Evolutionary conservation across 305 asterid species (phyloP), one percentile per base, ranked within the genome.

Genomic region (Galium porrigens): DNA sequence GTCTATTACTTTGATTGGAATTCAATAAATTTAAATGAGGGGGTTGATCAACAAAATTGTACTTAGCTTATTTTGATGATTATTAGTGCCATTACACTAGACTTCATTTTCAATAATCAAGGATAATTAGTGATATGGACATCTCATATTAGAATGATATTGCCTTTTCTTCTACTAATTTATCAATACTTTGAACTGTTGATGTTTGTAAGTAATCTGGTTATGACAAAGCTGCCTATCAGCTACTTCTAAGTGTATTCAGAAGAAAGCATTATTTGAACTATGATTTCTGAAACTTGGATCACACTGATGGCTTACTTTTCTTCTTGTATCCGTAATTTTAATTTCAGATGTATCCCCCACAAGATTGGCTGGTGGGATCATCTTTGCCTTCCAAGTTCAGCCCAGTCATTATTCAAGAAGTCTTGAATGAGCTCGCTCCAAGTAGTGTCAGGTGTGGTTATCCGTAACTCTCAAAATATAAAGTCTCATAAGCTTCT

Each of bases 341-440:
- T 36, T 11, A 72, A 58, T 78, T 78, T 52, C 75, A 92, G 99
- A 82, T 74, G 69, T 92, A 86, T 80, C 96, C 95, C 65, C 88
- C 90, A 58, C 63, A 81, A 77, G 96, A 92, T 83, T 92, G 96
- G 99, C 77, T 92, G 61, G 96, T 83, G 68, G 91, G 89, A 69
- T 84, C 99, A 57, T 86, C 95, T 71, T 75, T 92, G 82, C 90
- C 92, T 70, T 85, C 87, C 58, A 84, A 78, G 70, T 92, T 83
- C 68, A 79, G 70, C 67, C 76, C 89, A 67, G 85, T 76, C 64
- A 56, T 65, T 37, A 83, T 89, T 55, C 83, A 76, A 78, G 83
- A 88, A 64, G 85, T 83, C 73, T 55, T 92, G 71, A 70, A 87
- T 73, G 95, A 87, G 79, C 99, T 92, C 58, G 86, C 77, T 77